phyloP scores from a whole-genome alignment of 768 basidiomycete species.

The Suillus alpinus region DNA sequence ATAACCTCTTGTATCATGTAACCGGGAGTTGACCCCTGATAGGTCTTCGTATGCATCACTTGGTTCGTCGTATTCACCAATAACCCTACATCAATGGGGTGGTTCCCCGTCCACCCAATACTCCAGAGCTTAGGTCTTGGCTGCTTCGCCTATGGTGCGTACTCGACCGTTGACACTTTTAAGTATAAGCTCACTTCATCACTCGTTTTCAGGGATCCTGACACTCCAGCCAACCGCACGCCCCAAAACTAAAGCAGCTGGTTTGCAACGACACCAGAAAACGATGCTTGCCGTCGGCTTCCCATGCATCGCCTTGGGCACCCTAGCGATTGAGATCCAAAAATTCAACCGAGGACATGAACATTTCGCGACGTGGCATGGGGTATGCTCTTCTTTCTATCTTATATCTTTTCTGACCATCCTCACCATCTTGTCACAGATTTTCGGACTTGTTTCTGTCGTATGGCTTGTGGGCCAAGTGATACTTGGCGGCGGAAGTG shows the following conservation, averaged over 20 bases:
- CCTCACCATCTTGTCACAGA: constrained; percentile 34
- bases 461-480: constrained; percentile 62
- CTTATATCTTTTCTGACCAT: background rate
- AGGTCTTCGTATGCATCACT: constrained; percentile 42
- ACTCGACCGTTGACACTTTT: background rate
- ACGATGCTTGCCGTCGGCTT: constrained; percentile 55
- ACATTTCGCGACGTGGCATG: constrained; percentile 78
- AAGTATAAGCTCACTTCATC: background rate
- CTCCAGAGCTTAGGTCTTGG: constrained; percentile 57
- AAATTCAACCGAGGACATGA: constrained; percentile 48
- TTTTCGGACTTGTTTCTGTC: constrained; percentile 61
- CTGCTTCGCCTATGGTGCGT: constrained; percentile 60
- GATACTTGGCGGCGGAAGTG: constrained; percentile 66
- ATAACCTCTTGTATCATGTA: background rate
- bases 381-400: constrained; percentile 35
- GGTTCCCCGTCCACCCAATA: constrained; percentile 68
- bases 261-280: constrained; percentile 67
- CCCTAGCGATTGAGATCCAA: constrained; percentile 57
- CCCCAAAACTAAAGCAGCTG: constrained; percentile 61
- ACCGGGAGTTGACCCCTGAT: background rate
- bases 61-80: constrained; percentile 47
- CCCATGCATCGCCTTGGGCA: constrained; percentile 57
- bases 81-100: constrained; percentile 44
- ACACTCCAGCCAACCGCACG: constrained; percentile 75
- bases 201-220: constrained; percentile 50